Percentiles rank a stretch among this genome's conserved stretches.
Evolutionary conservation across 2,329 filamentous ascomycete species (phyloP).

Genomic region (Xylaria sp.): DNA sequence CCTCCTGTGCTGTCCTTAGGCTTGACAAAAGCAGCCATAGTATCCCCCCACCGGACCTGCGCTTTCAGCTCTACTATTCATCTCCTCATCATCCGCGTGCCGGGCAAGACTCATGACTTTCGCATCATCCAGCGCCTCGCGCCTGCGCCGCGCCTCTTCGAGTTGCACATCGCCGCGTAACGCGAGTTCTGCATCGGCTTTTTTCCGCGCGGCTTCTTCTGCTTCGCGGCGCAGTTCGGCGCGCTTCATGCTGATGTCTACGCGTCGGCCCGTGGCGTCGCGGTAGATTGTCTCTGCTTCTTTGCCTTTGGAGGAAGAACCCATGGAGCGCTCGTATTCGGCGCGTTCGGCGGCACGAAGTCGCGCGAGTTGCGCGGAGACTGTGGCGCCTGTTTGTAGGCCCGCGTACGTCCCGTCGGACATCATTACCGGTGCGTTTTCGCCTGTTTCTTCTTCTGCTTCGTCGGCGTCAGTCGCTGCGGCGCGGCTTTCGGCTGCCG

Average conservation of each 20-base stretch:
- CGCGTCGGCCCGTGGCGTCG: slow-evolving; percentile 91
- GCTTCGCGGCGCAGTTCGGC: slow-evolving; percentile 76
- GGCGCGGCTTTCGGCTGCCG: slow-evolving; percentile 63
- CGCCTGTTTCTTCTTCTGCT: too few relatives aligned
- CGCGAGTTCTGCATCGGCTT: slow-evolving; percentile 71
- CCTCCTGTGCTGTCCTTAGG: slow-evolving; percentile 44
- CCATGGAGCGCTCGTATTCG: slow-evolving; percentile 31
- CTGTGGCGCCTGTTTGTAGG: slow-evolving; percentile 81
- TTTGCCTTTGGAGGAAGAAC: slow-evolving; percentile 51
- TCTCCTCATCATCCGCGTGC: slow-evolving; percentile 79
- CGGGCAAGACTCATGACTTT: slow-evolving; percentile 81
- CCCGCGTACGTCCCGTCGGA: slow-evolving; percentile 87
- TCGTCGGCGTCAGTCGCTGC: slow-evolving; percentile 54
- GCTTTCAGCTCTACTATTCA: slow-evolving; percentile 86
- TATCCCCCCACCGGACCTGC: slow-evolving; percentile 87
- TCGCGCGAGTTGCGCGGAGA: slow-evolving; percentile 72
- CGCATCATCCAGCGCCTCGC: slow-evolving; percentile 76
- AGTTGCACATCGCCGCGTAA: slow-evolving; percentile 87
- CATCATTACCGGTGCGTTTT: slow-evolving; percentile 65
- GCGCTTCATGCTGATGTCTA: slow-evolving; percentile 89
- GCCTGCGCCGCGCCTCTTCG: slow-evolving; percentile 66
- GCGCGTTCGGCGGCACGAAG: slow-evolving; percentile 50
- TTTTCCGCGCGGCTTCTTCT: slow-evolving; percentile 72
- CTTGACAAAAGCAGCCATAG: slow-evolving; percentile 80
- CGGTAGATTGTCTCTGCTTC: slow-evolving; percentile 88